Base-by-base conservation (phyloP, 495 filamentous ascomycete species). In the Aspergillus nanangensis region DNA sequence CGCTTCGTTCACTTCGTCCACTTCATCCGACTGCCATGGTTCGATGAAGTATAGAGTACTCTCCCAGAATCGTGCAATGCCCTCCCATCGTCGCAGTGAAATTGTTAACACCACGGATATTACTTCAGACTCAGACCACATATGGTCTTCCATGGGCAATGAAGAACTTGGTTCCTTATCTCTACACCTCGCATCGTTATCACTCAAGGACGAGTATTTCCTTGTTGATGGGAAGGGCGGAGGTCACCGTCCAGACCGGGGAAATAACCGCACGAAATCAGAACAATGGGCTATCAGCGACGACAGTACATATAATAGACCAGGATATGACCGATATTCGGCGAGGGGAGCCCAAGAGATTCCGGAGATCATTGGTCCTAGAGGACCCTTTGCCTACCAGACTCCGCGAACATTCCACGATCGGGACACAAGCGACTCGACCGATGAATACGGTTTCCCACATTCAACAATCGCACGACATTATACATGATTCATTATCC, bases 161-260 rank as follows among this genome's bases (percentile, higher is more conserved):
- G 55, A 56, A 5, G 60, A 71, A 14, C 31, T 55, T 8, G 27
- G 51, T 1, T 67, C 62, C 29, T 34, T 59, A n/a, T n/a, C n/a
- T n/a, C n/a, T n/a, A n/a, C n/a, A n/a, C n/a, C n/a, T n/a, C n/a
- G n/a, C n/a, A n/a, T n/a, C n/a, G 8, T 43, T 39, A 14, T 52
- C 59, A 3, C 33, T 48, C 8, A 38, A 54, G 32, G 55, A 69
- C 20, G 67, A 66, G 37, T 69, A 61, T 38, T 69, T 58, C 39
- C 44, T 55, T 25, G 57, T 57, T 4, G 67, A 67, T 19, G 64
- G 62, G 38, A 71, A 71, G 38, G 46, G 49, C 2, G 51, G 41
- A 31, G 53, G 47, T 34, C 42, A 50, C 13, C 53, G 50, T 24
- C 63, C 62, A 4, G 61, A 62, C 29, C 29, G 50, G 33, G 65